Base-by-base conservation (phyloP, 2,329 filamentous ascomycete genomes). In the Grosmannia penicillata region DNA sequence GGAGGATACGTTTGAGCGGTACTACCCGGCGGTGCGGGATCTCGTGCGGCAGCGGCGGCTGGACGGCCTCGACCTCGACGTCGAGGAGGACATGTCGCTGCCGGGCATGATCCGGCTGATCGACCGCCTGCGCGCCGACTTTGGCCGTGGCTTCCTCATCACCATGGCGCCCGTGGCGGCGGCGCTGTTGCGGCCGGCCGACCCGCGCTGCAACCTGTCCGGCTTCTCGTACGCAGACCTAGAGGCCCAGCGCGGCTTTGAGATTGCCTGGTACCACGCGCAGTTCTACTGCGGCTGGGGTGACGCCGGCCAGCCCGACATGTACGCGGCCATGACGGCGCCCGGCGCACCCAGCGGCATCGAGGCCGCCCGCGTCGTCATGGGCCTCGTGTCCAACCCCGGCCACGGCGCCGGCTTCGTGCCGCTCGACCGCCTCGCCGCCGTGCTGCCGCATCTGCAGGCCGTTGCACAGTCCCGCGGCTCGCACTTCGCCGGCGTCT, bases 281-380 rank as follows among this genome's bases (percentile, higher is more conserved):
- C 83, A 89, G 50, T 87, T 89, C 55, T 89, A 91, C 61, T 85
- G 82, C 50, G 82, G 82, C 1, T 89, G 83, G 82, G 80, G 81
- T 5, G 74, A 75, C 35, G 72, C 76, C 1, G 60, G 66, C 22
- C 69, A 62, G 37, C 57, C 63, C 8, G 47, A 55, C 43, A 62
- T 66, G 56, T 68, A 67, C 46, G 57, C 65, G 47, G 57, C 59
- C 51, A 56, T 63, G 33, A 41, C 63, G 56, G 79, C 75, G 61
- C 63, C 9, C 65, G 78, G 0, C 62, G 72, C 28, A 80, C 77
- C 49, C 58, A 87, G 5, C 37, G 69, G 87, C 32, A 85, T 82
- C 4, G 81, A 72, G 85, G 64, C 79, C 0, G 62, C 73, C 31
- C 81, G 78, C 50, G 59, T 89, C 6, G 82, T 89, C 2, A 62